Evolutionary conservation across 23 red algal genomes (phyloP).

Genomic region (Pyropia yezoensis): DNA sequence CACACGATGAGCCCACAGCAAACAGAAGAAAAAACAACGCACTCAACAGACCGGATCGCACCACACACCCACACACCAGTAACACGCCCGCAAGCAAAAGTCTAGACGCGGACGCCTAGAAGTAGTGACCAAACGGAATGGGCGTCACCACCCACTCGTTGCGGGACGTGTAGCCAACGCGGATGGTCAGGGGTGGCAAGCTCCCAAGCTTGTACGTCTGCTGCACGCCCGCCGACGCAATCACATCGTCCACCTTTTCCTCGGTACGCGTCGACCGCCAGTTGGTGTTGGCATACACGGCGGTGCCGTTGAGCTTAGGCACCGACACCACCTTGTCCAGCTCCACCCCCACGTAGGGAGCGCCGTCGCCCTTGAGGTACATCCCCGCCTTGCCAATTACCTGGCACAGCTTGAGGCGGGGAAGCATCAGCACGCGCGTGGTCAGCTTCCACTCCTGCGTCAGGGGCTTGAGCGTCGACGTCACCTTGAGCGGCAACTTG

Average conservation of each 20-base stretch:
- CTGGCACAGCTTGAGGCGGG: too few relatives aligned
- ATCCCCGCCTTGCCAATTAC: conserved; percentile 55
- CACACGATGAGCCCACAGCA: too few relatives aligned
- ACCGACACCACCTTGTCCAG: conserved; percentile 33
- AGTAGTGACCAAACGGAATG: too few relatives aligned
- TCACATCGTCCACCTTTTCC: conserved; percentile 15
- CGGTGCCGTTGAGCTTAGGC: conserved; percentile 13
- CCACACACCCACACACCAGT: too few relatives aligned
- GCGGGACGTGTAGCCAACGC: too few relatives aligned
- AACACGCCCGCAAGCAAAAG: too few relatives aligned
- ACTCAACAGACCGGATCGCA: too few relatives aligned
- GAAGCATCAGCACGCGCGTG: conserved; percentile 2
- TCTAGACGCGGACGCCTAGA: too few relatives aligned
- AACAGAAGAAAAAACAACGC: too few relatives aligned
- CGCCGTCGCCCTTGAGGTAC: conserved; percentile 32
- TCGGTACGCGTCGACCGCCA: conserved; percentile 20
- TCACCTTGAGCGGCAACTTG: conserved; percentile 17
- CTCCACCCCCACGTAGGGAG: conserved; percentile 40
- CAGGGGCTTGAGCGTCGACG: conserved; percentile 45
- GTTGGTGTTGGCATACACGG: conserved; percentile 39
- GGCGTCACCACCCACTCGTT: too few relatives aligned
- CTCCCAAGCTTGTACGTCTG: conserved; percentile 19
- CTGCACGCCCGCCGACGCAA: conserved; percentile 24
- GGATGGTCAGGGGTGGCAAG: too few relatives aligned
- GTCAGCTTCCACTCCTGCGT: conserved; percentile 51